Evolutionary conservation across 352 stramenopile genomes (phyloP).

Genomic region (Globisporangium heterothallicum): DNA sequence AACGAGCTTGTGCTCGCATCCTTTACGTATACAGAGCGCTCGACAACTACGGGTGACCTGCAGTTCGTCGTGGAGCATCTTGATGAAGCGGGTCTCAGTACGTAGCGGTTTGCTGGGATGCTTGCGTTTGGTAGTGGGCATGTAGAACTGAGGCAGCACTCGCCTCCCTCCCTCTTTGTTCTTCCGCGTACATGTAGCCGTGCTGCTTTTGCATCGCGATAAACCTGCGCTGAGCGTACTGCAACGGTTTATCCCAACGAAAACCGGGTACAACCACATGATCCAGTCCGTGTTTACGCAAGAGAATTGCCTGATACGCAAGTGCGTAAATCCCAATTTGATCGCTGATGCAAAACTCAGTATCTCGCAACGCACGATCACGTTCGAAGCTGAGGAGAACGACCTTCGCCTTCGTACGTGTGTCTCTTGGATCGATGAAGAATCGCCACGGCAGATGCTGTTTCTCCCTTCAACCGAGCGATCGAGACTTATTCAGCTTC

Average conservation of each 20-base stretch:
- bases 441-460: no score
- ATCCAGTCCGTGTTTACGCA: slow-evolving; percentile 59
- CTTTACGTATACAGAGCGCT: slow-evolving; percentile 50
- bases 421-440: no score
- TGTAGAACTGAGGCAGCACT: neutral
- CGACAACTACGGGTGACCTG: slow-evolving; percentile 24
- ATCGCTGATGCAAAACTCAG: slow-evolving; percentile 29
- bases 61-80: slow-evolving; percentile 56
- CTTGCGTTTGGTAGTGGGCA: neutral
- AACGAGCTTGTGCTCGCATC: slow-evolving; percentile 39
- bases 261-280: slow-evolving; percentile 68
- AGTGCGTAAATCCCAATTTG: slow-evolving; percentile 58
- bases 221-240: slow-evolving; percentile 53
- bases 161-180: neutral
- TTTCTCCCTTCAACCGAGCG: no score
- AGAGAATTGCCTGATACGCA: slow-evolving; percentile 48
- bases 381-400: slow-evolving; percentile 49
- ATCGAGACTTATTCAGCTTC: no score
- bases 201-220: slow-evolving; percentile 41
- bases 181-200: slow-evolving; percentile 13
- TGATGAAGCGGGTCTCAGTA: slow-evolving; percentile 33
- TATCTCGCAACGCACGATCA: slow-evolving; percentile 42
- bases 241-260: slow-evolving; percentile 59
- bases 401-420: slow-evolving; percentile 39
- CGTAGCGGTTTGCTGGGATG: neutral